phyloP scores from a whole-genome alignment of 495 filamentous ascomycete genomes.

The Talaromyces proteolyticus region DNA sequence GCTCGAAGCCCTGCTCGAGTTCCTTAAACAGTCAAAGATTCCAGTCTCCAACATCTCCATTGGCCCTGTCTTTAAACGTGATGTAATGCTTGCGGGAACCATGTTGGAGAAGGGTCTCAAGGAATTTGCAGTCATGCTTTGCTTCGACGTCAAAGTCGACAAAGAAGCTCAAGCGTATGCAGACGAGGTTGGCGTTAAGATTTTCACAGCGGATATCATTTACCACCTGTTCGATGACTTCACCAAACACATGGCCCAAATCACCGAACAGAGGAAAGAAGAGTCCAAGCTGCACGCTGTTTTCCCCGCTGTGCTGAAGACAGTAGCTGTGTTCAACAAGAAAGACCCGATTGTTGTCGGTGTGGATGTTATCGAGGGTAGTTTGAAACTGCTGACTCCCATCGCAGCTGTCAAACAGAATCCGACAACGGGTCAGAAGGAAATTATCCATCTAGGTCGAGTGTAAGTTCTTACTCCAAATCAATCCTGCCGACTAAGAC shows the following conservation, averaged over 20 bases:
- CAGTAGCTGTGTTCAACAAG: constrained; percentile 98
- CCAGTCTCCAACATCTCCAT: constrained; percentile 97
- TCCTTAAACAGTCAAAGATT: constrained; percentile 90
- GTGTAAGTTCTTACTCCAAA: constrained; percentile 62
- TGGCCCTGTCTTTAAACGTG: constrained; percentile 96
- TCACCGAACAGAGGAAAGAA: constrained; percentile 88
- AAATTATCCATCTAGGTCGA: constrained; percentile 80
- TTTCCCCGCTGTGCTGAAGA: constrained; percentile 86
- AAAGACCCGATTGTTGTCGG: constrained; percentile 93
- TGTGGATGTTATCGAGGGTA: constrained; percentile 90
- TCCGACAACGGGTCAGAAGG: constrained; percentile 69
- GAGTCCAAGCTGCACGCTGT: constrained; percentile 92
- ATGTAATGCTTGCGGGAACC: constrained; percentile 91
- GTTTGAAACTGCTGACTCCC: constrained; percentile 77
- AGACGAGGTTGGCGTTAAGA: constrained; percentile 92
- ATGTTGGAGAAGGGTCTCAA: constrained; percentile 91
- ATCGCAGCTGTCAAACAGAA: constrained; percentile 81
- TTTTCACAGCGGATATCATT: constrained; percentile 98
- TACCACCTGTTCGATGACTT: constrained; percentile 98
- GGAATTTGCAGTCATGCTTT: constrained; percentile 97
- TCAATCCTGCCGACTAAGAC: constrained; percentile 4
- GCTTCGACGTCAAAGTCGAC: constrained; percentile 99
- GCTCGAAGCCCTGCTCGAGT: constrained; percentile 93
- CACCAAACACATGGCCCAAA: constrained; percentile 83
- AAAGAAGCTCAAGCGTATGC: constrained; percentile 91